phyloP scores from a whole-genome alignment of 768 basidiomycete species.

The Podaxis pistillaris region DNA sequence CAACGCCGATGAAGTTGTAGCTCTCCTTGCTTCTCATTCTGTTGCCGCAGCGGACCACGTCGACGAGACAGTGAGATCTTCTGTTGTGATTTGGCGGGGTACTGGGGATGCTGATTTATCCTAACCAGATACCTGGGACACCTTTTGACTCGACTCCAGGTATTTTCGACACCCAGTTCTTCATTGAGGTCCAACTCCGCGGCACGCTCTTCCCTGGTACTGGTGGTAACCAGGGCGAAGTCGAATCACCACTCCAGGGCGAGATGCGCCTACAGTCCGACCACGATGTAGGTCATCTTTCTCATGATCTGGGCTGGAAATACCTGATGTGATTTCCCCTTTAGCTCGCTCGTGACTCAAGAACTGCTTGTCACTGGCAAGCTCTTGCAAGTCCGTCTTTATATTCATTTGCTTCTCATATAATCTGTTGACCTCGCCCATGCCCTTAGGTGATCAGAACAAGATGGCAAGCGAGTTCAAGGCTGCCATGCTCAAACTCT shows the following conservation, averaged over 20 bases:
- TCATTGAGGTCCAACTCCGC: conserved; percentile 43
- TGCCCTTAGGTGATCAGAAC: conserved; percentile 28
- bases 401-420: background rate
- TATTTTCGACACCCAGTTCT: conserved; percentile 44
- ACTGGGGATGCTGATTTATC: background rate
- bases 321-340: background rate
- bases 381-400: conserved; percentile 32
- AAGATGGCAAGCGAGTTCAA: conserved; percentile 34
- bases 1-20: conserved; percentile 33
- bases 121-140: conserved; percentile 22
- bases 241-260: conserved; percentile 35
- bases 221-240: conserved; percentile 37
- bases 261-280: conserved; percentile 47
- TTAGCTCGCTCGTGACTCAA: conserved; percentile 35
- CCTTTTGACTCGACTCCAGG: conserved; percentile 47
- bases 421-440: background rate
- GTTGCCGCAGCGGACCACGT: conserved; percentile 32
- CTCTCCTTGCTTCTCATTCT: conserved; percentile 33
- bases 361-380: conserved; percentile 51
- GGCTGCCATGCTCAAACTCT: conserved; percentile 43
- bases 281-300: conserved; percentile 23
- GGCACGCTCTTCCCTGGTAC: conserved; percentile 41
- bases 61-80: conserved; percentile 25
- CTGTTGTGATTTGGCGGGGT: no score
- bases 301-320: background rate